These are phyloP conservation scores for Agrostemma githago DNA, from an alignment of 148 eudicot species.

Conservation along the genomic window DNA sequence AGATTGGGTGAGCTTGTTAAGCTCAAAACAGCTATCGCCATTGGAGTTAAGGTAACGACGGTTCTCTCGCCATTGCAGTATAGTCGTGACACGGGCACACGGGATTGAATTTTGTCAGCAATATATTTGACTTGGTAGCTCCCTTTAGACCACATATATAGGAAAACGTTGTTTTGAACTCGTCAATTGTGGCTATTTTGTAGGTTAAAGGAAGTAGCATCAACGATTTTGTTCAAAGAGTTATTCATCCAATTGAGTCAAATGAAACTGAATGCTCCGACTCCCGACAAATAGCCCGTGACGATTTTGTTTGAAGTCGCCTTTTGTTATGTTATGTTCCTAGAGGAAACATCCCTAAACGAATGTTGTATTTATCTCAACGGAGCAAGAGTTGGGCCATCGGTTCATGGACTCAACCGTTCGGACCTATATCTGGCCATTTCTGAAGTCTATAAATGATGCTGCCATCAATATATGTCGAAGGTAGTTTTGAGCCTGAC, in stretches of 20 bases:
- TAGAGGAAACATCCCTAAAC: neutral
- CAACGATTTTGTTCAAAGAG: conserved; percentile 41
- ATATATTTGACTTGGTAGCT: too few species aligned
- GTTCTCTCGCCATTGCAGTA: too few species aligned
- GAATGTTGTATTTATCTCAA: neutral
- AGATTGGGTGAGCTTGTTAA: conserved; percentile 71
- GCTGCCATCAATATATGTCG: neutral
- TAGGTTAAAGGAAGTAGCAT: conserved; percentile 53
- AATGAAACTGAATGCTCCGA: conserved; percentile 15
- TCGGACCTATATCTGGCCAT: neutral
- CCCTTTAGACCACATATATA: too few species aligned
- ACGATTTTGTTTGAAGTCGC: neutral
- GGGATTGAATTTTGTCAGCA: too few species aligned
- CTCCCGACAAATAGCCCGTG: neutral
- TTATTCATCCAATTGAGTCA: conserved; percentile 22
- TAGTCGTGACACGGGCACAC: too few species aligned
- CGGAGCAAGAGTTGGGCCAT: neutral
- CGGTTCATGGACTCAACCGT: neutral
- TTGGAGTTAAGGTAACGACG: conserved; percentile 63
- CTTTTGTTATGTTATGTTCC: neutral
- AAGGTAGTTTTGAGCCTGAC: neutral
- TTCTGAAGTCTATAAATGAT: neutral
- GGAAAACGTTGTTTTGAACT: too few species aligned
- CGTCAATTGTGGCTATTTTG: conserved; percentile 2
- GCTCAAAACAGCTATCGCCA: conserved; percentile 70